Conservation (phyloP, 345 rosid species). For the Pistacia atlantica region DNA sequence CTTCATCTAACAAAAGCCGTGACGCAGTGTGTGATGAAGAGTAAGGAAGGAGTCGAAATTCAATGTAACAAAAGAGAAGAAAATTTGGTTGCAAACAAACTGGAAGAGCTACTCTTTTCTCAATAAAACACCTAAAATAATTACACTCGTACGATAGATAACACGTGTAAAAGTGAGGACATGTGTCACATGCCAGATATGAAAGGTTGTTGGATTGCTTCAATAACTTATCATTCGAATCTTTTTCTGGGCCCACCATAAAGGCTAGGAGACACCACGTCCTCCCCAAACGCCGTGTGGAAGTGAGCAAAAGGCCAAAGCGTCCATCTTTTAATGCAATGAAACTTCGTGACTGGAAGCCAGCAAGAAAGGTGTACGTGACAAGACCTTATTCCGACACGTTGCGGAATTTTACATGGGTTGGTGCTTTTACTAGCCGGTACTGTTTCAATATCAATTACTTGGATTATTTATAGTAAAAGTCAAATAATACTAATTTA, state of each 20-base stretch:
- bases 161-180: conserved; percentile 24
- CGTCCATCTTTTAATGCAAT: background rate
- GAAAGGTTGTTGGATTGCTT: conserved; percentile 17
- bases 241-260: conserved; percentile 6
- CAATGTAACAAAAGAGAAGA: too few relatives aligned
- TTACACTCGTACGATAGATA: background rate
- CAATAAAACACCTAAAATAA: background rate
- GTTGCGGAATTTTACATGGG: background rate
- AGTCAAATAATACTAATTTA: too few relatives aligned
- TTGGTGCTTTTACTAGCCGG: background rate
- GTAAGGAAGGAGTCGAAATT: too few relatives aligned
- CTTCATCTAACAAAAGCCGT: too few relatives aligned
- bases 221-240: conserved; percentile 21
- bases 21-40: too few relatives aligned
- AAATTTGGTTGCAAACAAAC: too few relatives aligned
- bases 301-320: background rate
- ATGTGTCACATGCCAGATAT: conserved; percentile 16
- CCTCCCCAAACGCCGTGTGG: conserved; percentile 14
- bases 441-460: background rate
- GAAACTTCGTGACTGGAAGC: conserved; percentile 1
- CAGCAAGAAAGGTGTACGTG: background rate
- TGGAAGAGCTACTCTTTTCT: too few relatives aligned
- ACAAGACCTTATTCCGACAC: background rate
- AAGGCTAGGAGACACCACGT: conserved; percentile 19
- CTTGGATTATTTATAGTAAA: too few relatives aligned